Base-by-base conservation (phyloP, 331 rosid species). In the Phaseolus coccineus region DNA sequence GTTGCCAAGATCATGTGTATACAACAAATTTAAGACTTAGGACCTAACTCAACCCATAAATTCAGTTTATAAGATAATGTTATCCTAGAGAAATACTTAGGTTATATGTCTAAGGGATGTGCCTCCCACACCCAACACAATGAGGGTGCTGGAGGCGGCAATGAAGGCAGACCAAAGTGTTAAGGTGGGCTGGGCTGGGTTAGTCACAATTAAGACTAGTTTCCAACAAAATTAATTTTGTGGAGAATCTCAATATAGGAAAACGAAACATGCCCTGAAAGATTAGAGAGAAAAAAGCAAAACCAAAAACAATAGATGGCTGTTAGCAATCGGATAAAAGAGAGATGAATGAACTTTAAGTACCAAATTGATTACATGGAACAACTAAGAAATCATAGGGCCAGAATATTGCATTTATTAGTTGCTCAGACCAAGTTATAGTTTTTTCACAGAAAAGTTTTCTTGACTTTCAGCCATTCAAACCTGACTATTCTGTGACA, bases 381-480 rank as follows among this genome's bases (percentile, higher is more conserved):
- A 30, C 33, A 61, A 61, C 31, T 12, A 30, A 4, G 0, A 59
- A 25, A 12, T 39, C 58, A 39, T 72, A 83, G 31, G 39, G 47
- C 67, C 64, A 16, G 10, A 33, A 6, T 44, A 53, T 27, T 55
- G 48, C 47, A 16, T 35, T 63, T 47, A 14, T 37, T 50, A 16
- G 24, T 74, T 73, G 58, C 69, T 58, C 52, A 52, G 55, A 55
- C 57, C 50, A 74, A 76, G 67, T 27, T 74, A 44, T 8, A 16
- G 51, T 30, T 4, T 52, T 84, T 44, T 77, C 12, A 80, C 28
- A 47, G 57, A 77, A 76, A 53, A 48, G 1, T 68, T 77, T 19
- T 50, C 57, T 76, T 74, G 61, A 70, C 46, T 4, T 48, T 12
- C 75, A 70, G 75, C 75, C 47, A 48, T 70, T 70, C 75, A 50